A percentile compares a stretch with the other conserved stretches of the same genome.
phyloP scores from a whole-genome alignment of 2,329 filamentous ascomycete species.

The Sordariomycetes sp. region DNA sequence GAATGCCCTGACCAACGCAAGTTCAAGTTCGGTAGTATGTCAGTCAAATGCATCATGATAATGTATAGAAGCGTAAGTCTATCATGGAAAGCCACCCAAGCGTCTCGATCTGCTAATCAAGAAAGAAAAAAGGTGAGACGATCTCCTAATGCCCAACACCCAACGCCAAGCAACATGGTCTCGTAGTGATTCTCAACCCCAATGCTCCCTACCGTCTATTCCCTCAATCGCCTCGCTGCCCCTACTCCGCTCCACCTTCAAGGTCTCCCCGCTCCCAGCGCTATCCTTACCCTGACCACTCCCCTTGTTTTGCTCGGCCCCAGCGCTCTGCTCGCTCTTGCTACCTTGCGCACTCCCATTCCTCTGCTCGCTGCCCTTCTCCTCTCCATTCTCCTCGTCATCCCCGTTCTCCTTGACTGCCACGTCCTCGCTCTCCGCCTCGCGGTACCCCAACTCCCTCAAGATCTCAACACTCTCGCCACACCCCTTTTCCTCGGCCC shows the following conservation, averaged over 20 bases:
- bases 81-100: background rate
- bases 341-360: background rate
- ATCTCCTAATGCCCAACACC: background rate
- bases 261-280: too few relatives aligned
- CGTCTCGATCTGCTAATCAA: background rate
- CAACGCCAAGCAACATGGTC: too few relatives aligned
- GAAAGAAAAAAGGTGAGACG: background rate
- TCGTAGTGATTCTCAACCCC: too few relatives aligned
- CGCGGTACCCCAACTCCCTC: background rate
- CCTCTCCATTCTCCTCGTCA: background rate
- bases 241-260: too few relatives aligned
- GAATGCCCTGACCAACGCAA: too few relatives aligned
- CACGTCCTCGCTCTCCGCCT: background rate
- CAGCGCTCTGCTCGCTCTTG: too few relatives aligned
- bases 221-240: too few relatives aligned
- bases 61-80: background rate
- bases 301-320: background rate
- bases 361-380: background rate
- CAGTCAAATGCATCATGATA: background rate
- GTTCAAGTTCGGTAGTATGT: background rate
- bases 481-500: constrained; percentile 44
- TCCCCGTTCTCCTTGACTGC: background rate
- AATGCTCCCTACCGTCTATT: too few relatives aligned
- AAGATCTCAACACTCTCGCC: constrained; percentile 39
- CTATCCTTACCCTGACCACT: background rate